Evolutionary conservation across 2,329 filamentous ascomycete genomes (phyloP).

Genomic region (Xylariaceae sp.): DNA sequence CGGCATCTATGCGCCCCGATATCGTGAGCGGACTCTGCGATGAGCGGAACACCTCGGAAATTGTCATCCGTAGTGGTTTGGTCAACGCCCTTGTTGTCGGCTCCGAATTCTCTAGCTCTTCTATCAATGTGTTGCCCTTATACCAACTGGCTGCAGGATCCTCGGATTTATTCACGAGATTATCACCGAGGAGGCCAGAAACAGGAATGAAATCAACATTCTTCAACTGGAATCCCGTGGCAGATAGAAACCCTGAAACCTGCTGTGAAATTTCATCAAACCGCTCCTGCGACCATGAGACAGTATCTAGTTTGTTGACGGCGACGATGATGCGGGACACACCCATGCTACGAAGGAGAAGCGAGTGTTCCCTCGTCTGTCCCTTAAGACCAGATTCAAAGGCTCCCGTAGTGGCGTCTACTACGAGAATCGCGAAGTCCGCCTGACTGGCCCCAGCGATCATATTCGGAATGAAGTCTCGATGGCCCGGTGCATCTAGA

Average conservation of each 20-base stretch:
- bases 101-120: slow-evolving; percentile 80
- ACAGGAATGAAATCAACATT: slow-evolving; percentile 86
- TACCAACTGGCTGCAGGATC: slow-evolving; percentile 71
- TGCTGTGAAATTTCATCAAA: slow-evolving; percentile 85
- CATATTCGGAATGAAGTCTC: slow-evolving; percentile 98
- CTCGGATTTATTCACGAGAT: slow-evolving; percentile 62
- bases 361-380: slow-evolving; percentile 89
- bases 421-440: slow-evolving; percentile 90
- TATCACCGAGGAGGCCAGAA: slow-evolving; percentile 84
- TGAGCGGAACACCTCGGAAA: slow-evolving; percentile 82
- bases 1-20: slow-evolving; percentile 80
- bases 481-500: slow-evolving; percentile 88
- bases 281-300: slow-evolving; percentile 74
- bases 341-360: slow-evolving; percentile 86
- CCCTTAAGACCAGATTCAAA: slow-evolving; percentile 92
- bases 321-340: slow-evolving; percentile 84
- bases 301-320: slow-evolving; percentile 91
- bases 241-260: slow-evolving; percentile 74
- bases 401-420: slow-evolving; percentile 84
- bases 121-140: slow-evolving; percentile 69
- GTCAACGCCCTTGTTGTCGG: slow-evolving; percentile 66
- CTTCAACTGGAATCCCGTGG: slow-evolving; percentile 76
- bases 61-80: slow-evolving; percentile 79
- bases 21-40: slow-evolving; percentile 79
- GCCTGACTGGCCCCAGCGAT: slow-evolving; percentile 95